These are phyloP conservation scores for Tricladium varicosporioides DNA, from an alignment of 2,329 filamentous ascomycete genomes.

Conservation along the genomic window DNA sequence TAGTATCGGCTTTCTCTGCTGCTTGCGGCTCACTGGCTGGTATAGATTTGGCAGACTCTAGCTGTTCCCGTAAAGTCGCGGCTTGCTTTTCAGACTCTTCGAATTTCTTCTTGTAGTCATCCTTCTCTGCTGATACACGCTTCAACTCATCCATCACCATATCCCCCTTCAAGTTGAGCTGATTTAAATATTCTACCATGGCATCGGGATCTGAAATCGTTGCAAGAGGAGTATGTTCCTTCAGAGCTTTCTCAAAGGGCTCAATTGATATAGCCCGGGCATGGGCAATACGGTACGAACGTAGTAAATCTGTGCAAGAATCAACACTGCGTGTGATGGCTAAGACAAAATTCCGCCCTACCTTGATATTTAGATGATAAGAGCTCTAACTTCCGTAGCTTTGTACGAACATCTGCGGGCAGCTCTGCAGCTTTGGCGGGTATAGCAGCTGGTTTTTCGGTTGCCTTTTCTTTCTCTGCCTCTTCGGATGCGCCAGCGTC, in stretches of 20 bases:
- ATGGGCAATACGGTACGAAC: conserved; percentile 90
- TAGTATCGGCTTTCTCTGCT: conserved; percentile 24
- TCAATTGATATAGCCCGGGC: conserved; percentile 83
- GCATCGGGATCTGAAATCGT: conserved; percentile 84
- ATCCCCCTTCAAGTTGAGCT: conserved; percentile 79
- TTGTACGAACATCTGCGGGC: conserved; percentile 70
- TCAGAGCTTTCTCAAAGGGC: conserved; percentile 85
- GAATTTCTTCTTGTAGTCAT: conserved; percentile 73
- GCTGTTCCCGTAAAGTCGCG: conserved; percentile 61
- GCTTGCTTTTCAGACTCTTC: conserved; percentile 66
- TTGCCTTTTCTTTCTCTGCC: conserved; percentile 18
- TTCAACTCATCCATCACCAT: conserved; percentile 96
- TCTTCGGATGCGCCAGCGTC: conserved; percentile 32
- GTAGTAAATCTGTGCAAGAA: conserved; percentile 66
- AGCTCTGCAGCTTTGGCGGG: conserved; percentile 39
- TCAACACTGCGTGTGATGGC: conserved; percentile 15
- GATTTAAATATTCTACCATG: conserved; percentile 85
- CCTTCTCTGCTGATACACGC: conserved; percentile 77
- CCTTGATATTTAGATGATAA: conserved; percentile 84
- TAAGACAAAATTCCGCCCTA: conserved; percentile 38
- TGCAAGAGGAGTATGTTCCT: conserved; percentile 87
- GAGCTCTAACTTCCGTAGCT: conserved; percentile 83
- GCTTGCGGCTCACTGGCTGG: conserved; percentile 36
- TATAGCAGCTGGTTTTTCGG: conserved; percentile 25
- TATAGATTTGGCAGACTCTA: conserved; percentile 50